Evolutionary conservation across 257 asterid species (phyloP).

Genomic region (Hygrophila difformis): DNA sequence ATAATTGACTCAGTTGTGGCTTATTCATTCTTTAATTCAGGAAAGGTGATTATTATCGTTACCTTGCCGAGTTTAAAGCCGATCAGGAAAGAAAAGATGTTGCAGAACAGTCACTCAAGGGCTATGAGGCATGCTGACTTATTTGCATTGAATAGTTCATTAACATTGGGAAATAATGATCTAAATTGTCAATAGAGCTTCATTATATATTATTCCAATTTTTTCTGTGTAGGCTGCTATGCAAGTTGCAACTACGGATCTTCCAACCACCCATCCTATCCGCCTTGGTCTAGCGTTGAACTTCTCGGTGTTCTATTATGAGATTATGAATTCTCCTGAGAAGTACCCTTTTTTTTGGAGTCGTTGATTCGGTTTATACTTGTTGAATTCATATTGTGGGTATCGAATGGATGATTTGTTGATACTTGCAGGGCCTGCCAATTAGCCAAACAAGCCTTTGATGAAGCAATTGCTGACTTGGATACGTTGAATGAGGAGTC

Average conservation of each 20-base stretch:
- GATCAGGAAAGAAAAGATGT: conserved; percentile 76
- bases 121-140: conserved; percentile 64
- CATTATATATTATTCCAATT: background rate
- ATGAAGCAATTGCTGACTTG: too few relatives aligned
- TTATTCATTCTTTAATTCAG: too few relatives aligned
- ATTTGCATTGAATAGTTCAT: background rate
- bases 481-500: too few relatives aligned
- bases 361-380: background rate
- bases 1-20: too few relatives aligned
- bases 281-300: conserved; percentile 95
- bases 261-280: conserved; percentile 16
- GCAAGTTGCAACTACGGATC: conserved; percentile 63
- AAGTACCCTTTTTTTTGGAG: too few relatives aligned
- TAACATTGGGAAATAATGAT: background rate
- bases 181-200: background rate
- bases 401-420: background rate
- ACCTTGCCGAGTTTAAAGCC: conserved; percentile 83
- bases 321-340: conserved; percentile 69
- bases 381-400: background rate
- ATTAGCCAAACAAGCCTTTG: too few relatives aligned
- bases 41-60: conserved; percentile 90
- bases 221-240: conserved; percentile 55
- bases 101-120: conserved; percentile 73
- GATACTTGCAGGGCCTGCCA: too few relatives aligned
- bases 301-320: conserved; percentile 93